These are phyloP conservation scores for Xylariales sp. DNA, from an alignment of 2,329 filamentous ascomycete genomes.

Conservation along the genomic window DNA sequence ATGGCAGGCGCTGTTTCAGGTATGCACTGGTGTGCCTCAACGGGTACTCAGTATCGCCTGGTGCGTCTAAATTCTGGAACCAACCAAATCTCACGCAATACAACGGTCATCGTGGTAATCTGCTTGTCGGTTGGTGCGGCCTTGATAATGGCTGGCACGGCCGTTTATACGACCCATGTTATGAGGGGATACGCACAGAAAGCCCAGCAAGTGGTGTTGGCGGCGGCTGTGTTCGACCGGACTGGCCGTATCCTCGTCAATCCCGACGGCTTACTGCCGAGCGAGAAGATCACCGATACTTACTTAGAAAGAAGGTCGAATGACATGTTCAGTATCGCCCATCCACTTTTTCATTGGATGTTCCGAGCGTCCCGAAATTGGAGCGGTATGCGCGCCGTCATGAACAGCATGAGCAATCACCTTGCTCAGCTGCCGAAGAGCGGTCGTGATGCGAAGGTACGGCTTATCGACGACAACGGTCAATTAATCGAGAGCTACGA, in stretches of 20 bases:
- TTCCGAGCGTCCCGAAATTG: conserved; percentile 78
- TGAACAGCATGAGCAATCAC: conserved; percentile 69
- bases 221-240: conserved; percentile 62
- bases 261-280: conserved; percentile 64
- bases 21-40: conserved; percentile 81
- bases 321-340: conserved; percentile 70
- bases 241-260: conserved; percentile 64
- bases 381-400: conserved; percentile 60
- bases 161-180: conserved; percentile 47
- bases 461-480: conserved; percentile 48
- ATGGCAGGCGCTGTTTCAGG: conserved; percentile 73
- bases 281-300: conserved; percentile 72
- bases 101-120: conserved; percentile 69
- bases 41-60: conserved; percentile 64
- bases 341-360: conserved; percentile 83
- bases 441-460: conserved; percentile 33
- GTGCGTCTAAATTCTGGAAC: conserved; percentile 36
- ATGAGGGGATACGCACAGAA: conserved; percentile 51
- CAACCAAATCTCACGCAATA: conserved; percentile 50
- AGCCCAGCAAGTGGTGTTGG: conserved; percentile 57
- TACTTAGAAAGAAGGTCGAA: conserved; percentile 66
- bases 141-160: conserved; percentile 51
- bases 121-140: conserved; percentile 61
- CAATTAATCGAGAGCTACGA: conserved; percentile 66
- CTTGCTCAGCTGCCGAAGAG: conserved; percentile 46